These are phyloP conservation scores for Colletotrichum incanum DNA, from an alignment of 2,329 filamentous ascomycete species.

Conservation along the genomic window DNA sequence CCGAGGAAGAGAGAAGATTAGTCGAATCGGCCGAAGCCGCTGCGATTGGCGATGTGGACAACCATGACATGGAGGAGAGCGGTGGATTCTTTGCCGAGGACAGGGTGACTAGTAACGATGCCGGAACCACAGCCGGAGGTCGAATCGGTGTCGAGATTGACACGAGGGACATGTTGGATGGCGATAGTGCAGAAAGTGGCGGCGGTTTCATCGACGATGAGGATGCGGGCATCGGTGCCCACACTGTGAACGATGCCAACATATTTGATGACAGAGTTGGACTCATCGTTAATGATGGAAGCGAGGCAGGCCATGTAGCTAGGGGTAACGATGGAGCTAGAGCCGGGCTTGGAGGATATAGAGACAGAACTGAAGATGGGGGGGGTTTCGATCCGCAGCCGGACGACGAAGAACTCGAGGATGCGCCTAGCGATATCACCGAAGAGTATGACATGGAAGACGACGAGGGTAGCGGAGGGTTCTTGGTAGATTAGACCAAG, in stretches of 20 bases:
- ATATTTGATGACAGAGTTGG: background rate
- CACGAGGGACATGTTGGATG: background rate
- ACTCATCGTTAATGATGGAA: conserved; percentile 4
- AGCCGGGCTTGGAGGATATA: background rate
- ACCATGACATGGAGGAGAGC: conserved; percentile 2
- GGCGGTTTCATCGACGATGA: background rate
- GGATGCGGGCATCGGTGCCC: background rate
- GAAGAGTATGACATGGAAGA: conserved; percentile 61
- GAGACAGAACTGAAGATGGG: conserved; percentile 33
- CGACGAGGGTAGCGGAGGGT: conserved; percentile 64
- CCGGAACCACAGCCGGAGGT: background rate
- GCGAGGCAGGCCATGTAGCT: background rate
- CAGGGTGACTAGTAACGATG: background rate
- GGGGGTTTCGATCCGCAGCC: conserved; percentile 30
- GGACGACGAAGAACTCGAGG: conserved; percentile 53
- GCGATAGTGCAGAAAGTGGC: background rate
- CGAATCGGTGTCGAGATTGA: background rate
- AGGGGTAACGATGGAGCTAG: background rate
- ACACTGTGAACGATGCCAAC: background rate
- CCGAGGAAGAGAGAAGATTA: conserved; percentile 50
- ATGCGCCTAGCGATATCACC: conserved; percentile 58
- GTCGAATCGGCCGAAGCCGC: background rate
- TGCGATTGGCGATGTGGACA: background rate
- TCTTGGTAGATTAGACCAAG: conserved; percentile 55
- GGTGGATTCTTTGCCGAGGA: conserved; percentile 22